Evolutionary conservation across 164 flowering plant species (phyloP), one percentile per base, ranked within the genome.

Genomic region (Tetracentron sinense): DNA sequence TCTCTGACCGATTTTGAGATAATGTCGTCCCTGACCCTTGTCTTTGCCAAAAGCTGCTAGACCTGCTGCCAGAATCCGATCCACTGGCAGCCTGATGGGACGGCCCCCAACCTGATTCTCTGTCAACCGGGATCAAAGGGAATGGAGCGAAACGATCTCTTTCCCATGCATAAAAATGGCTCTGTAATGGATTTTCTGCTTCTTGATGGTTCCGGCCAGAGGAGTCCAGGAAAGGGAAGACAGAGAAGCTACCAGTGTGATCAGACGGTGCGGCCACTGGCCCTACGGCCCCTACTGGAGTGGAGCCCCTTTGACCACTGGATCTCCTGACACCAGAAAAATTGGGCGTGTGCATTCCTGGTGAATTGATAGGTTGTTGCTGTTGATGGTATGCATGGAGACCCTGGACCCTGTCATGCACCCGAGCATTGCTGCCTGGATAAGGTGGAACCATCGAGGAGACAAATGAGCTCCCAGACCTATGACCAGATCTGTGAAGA

Each of bases 11-110:
- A 63, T 74, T 74, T 57, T 89, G 95, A 19, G 93, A 83, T 50
- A 88, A 64, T 25, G 74, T 69, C 74, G 90, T 82, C 74, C 85
- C 96, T 0, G 88, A 81, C 23, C 89, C 89, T 73, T 84, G 85
- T 76, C 96, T 75, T 63, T 73, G 92, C 62, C 92, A 88, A 62
- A 80, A 79, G 72, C 79, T 68, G 77, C 71, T 75, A 35, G 78
- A 58, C 54, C 95, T 72, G 63, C 57, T 72, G 67, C 70, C 57
- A 6, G 83, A 53, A 56, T 86, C 89, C 26, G 87, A 68, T 8
- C 78, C 88, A 44, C 78, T 50, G 0, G 73, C 74, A 33, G 70
- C 68, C 44, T 76, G 96, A 71, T 81, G 95, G 65, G 81, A 78
- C 48, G 81, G 63, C 28, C 82, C 80, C 96, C 92, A 59, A 69